Percentiles rank a stretch among this genome's conserved stretches.
Conservation (phyloP, 805 yeast species). For the Ogataea pini region DNA sequence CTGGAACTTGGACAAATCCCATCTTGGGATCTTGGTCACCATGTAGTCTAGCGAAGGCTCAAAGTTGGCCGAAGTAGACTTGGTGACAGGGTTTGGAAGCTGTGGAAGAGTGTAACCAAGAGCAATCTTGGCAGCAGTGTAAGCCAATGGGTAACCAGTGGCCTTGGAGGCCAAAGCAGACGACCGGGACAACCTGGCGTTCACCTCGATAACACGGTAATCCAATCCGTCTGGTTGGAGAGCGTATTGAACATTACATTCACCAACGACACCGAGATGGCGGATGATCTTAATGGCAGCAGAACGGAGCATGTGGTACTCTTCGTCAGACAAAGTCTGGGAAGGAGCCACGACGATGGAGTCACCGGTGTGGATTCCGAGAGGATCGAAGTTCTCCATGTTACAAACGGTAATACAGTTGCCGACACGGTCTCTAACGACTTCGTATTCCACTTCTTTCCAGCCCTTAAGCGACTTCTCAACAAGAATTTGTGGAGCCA, state of each 20-base stretch:
- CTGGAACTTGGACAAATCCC: slow-evolving; percentile 96
- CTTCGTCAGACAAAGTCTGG: slow-evolving; percentile 95
- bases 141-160: slow-evolving; percentile 97
- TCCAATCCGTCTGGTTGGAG: slow-evolving; percentile 94
- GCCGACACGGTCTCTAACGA: slow-evolving; percentile 92
- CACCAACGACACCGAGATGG: slow-evolving; percentile 98
- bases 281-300: slow-evolving; percentile 97
- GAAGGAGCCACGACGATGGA: slow-evolving; percentile 99
- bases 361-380: slow-evolving; percentile 98
- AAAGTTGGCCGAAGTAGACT: slow-evolving; percentile 92
- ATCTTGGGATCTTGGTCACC: slow-evolving; percentile 96
- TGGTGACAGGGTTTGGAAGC: slow-evolving; percentile 93
- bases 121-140: slow-evolving; percentile 97
- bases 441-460: slow-evolving; percentile 99
- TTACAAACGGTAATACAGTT: slow-evolving; percentile 99
- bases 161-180: slow-evolving; percentile 98
- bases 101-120: slow-evolving; percentile 93
- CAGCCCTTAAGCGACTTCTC: slow-evolving; percentile 98
- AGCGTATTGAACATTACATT: slow-evolving; percentile 97
- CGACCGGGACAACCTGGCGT: slow-evolving; percentile 94
- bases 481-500: slow-evolving; percentile 93
- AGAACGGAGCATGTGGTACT: slow-evolving; percentile 94
- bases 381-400: slow-evolving; percentile 98
- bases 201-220: slow-evolving; percentile 95
- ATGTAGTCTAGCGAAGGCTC: slow-evolving; percentile 97